phyloP scores from a whole-genome alignment of 2,329 filamentous ascomycete species.

The Coniochaeta sp. region DNA sequence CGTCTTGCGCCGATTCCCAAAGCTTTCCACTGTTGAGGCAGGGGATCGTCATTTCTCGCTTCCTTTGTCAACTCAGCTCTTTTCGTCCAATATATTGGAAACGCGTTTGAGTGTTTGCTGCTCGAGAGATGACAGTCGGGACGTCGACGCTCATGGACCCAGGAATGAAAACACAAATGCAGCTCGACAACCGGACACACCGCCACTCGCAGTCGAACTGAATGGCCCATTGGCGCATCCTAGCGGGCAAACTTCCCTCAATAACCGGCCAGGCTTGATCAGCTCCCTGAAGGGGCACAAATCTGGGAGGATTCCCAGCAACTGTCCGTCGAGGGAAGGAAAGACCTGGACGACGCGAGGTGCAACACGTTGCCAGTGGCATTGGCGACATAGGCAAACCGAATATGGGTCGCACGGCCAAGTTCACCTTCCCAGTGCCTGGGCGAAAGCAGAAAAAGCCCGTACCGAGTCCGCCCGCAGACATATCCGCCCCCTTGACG shows the following conservation, averaged over 20 bases:
- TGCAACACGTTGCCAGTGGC: not conserved
- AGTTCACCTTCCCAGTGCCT: slow-evolving; percentile 41
- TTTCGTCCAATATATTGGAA: not conserved
- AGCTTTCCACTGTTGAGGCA: not conserved
- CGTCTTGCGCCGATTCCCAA: not conserved
- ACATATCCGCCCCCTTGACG: slow-evolving; percentile 31
- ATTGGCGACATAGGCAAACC: not conserved
- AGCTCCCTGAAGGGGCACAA: not conserved
- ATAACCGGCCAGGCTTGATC: not conserved
- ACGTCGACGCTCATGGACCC: not conserved
- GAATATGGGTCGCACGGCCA: slow-evolving; percentile 21
- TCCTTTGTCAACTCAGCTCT: not conserved
- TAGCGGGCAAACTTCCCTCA: not conserved
- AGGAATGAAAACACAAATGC: not conserved
- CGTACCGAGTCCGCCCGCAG: slow-evolving; percentile 18
- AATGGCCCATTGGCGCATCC: not conserved
- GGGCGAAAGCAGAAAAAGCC: slow-evolving; percentile 33
- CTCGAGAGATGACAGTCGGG: not conserved
- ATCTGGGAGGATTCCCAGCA: too few species aligned
- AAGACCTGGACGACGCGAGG: not conserved
- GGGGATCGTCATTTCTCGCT: not conserved
- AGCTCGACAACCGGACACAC: not conserved
- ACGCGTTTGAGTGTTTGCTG: not conserved
- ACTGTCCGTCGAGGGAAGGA: too few species aligned
- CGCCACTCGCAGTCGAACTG: not conserved